Conservation (phyloP, 306 rosid genomes). For the Calophaca sinica region DNA sequence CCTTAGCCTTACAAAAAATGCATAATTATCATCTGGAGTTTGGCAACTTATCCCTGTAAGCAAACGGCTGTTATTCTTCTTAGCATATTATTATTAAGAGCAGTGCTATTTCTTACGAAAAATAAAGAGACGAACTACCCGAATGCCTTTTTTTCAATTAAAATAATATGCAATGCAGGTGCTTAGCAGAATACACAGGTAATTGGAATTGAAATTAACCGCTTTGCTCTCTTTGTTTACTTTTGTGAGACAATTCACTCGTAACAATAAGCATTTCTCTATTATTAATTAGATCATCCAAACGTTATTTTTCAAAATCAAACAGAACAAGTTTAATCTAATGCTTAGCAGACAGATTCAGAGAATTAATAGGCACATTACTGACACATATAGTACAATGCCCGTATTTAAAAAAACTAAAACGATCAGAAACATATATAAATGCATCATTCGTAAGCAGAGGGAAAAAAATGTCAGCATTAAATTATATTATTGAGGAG, state of each 20-base stretch:
- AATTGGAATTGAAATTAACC: too few relatives aligned
- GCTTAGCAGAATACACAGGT: too few relatives aligned
- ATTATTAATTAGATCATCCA: neutral
- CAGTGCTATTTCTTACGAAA: too few relatives aligned
- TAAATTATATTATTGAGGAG: neutral
- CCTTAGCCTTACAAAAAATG: neutral
- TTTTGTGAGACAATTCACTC: too few relatives aligned
- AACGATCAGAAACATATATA: neutral
- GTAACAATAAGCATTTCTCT: too few relatives aligned
- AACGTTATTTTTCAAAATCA: conserved; percentile 7
- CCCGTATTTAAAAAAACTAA: neutral
- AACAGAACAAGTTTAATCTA: conserved; percentile 16
- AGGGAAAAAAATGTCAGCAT: neutral
- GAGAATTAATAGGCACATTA: conserved; percentile 39
- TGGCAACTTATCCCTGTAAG: neutral
- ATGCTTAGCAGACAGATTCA: conserved; percentile 17
- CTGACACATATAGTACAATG: conserved; percentile 28
- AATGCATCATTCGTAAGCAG: too few relatives aligned
- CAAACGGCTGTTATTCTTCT: conserved; percentile 4
- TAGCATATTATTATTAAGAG: neutral
- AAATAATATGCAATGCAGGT: too few relatives aligned
- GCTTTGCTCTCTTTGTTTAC: too few relatives aligned
- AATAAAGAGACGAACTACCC: too few relatives aligned
- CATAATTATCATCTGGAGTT: neutral
- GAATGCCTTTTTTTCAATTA: too few relatives aligned